Base-by-base conservation (phyloP, 345 rosid species). In the Lenwebbia sp. region DNA sequence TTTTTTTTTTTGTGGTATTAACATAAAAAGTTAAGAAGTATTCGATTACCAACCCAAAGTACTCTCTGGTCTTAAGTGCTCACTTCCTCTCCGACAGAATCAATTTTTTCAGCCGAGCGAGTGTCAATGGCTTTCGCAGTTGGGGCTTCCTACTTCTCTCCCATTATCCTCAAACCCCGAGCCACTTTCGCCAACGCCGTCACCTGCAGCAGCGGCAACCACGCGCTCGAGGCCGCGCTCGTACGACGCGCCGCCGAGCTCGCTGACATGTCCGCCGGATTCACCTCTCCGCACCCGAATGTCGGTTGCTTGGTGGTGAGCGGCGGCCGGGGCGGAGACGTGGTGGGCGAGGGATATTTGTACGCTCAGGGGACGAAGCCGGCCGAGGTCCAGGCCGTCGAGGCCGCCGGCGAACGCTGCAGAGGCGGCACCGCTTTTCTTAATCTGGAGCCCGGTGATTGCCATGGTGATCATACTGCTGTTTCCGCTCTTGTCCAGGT, bases 401-500 rank as follows among this genome's bases (percentile, higher is more conserved):
- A 95, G 91, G 93, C 95, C 14, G 96, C 95, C 37, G 93, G 95
- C 13, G 92, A 87, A 82, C 84, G 50, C 75, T 91, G 92, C 75
- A 88, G 89, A 85, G 96, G 95, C 86, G 93, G 94, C 49, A 93
- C 95, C 1, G 99, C 98, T 78, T 97, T 93, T 89, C 89, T 97
- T 47, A 97, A 95, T 86, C 86, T 96, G 95, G 98, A 97, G 91
- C 95, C 99, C 44, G 99, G 98, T 33, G 99, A 97, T 87, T 97
- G 98, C 90, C 95, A 96, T 86, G 99, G 98, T 54, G 99, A 96
- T 85, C 90, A 90, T 86, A 85, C 94, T 56, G 98, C 99, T 7
- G 93, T 94, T 85, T 97, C 98, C 83, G 94, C 98, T 90, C 96
- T 97, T 85, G 94, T 96, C 91, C 91, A 96, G 98, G 98, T 95